Base-by-base conservation (phyloP, 768 basidiomycete species). In the Daedalea quercina region DNA sequence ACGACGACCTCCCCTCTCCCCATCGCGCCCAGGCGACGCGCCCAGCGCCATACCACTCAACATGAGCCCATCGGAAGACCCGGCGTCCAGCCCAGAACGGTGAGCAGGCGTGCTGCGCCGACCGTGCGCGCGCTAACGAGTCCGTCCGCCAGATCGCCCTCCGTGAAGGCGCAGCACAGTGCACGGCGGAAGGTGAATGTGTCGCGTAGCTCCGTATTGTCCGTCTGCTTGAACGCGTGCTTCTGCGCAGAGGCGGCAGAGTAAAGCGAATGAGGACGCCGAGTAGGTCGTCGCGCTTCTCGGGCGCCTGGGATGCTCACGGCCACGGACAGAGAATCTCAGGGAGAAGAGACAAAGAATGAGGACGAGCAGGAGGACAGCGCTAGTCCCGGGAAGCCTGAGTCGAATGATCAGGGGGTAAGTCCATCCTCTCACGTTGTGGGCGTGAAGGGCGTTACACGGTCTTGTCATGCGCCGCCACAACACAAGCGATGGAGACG, bases 161-260 rank as follows among this genome's bases (percentile, higher is more conserved):
- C 51, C 9, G 50, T 52, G 35, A 62, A 59, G 44, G 56, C 57
- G 25, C 60, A 50, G 15, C 60, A 62, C 52, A 47, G 53, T 20
- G 54, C 53, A 6, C 55, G 53, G 25, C 56, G 54, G 52, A 62
- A 58, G 57, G 61, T 57, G 28, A 51, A 20, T 15, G 19, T 12
- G 9, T 20, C 24, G 45, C 20, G 33, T 15, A 31, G 19, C 20
- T 19, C 3, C n/a, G 17, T 44, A 34, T 44, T 9, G 12, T 44
- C 44, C 46, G 53, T 50, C 35, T 8, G 11, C 11, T 31, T 31
- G 23, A 45, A 13, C 44, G 13, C 26, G 11, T 4, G n/a, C 13
- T 8, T 8, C 13, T 44, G 52, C 24, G 37, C 52, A 61, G 55
- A 50, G 44, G 52, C 35, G 55, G 34, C 45, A 50, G 25, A 52